Conservation (phyloP, 129 eudicot species). For the Escallonia herrerae region DNA sequence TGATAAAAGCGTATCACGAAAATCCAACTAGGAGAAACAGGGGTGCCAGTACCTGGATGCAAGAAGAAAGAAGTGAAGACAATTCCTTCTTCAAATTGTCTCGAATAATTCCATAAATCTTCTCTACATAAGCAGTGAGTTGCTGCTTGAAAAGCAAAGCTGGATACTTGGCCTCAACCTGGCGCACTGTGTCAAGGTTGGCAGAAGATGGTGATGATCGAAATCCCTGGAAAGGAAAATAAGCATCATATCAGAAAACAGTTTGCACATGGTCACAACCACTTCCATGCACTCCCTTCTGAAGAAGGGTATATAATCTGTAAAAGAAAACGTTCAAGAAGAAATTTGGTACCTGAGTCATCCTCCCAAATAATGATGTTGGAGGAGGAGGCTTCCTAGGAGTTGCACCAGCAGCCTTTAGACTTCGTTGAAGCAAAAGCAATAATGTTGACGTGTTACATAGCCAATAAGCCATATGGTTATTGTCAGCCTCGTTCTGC, state of each 20-base stretch:
- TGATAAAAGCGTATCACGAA: not conserved
- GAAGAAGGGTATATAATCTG: not conserved
- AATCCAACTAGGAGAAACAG: constrained; percentile 1
- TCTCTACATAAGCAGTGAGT: constrained; percentile 81
- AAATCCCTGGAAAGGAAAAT: constrained; percentile 41
- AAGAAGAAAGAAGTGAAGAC: constrained; percentile 46
- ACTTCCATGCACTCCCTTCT: not conserved
- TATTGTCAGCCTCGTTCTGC: constrained; percentile 49
- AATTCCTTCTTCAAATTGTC: constrained; percentile 63
- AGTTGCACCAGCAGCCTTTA: constrained; percentile 34
- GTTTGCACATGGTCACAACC: not conserved
- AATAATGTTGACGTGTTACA: constrained; percentile 64
- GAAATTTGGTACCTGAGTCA: constrained; percentile 53
- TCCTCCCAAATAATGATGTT: constrained; percentile 71
- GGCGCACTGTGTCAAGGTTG: constrained; percentile 42
- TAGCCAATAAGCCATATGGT: constrained; percentile 75
- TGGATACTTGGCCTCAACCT: constrained; percentile 84
- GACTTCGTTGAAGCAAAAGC: constrained; percentile 55
- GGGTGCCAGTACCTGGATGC: constrained; percentile 56
- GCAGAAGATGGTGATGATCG: constrained; percentile 47
- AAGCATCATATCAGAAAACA: not conserved
- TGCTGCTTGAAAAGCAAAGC: constrained; percentile 92
- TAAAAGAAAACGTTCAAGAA: not conserved
- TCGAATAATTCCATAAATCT: constrained; percentile 59
- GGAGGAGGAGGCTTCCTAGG: constrained; percentile 58